Base-by-base conservation (phyloP, 257 asterid genomes). In the Buddleja alternifolia region DNA sequence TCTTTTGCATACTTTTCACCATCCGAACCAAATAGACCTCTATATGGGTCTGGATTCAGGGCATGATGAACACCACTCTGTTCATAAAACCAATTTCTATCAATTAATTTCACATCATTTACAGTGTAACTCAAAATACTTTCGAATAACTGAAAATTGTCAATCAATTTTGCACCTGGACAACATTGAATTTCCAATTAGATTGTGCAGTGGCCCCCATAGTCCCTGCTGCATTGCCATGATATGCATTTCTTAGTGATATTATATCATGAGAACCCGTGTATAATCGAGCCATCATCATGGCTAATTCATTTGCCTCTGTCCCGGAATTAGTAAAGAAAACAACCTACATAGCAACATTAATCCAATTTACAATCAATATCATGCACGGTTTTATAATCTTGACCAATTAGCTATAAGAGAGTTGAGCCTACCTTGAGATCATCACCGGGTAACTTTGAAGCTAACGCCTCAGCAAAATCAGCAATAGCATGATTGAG, bases 61-160 rank as follows among this genome's bases (percentile, higher is more conserved):
- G 94, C 96, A 75, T 89, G 94, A 65, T 86, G 96, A 46, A 89
- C 81, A 57, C 94, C 96, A 59, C 78, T 86, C 96, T 89, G 86
- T 69, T 70, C 8, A 34, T 25, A 39, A 24, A 12, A 32, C 11
- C 32, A 68, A 74, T 11, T 29, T 29, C 5, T 29, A 29, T 29
- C 34, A 5, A 29, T 25, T 23, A 24, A 21, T 7, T 6, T 62
- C 7, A 62, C 39, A 41, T 41, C 20, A 41, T 16, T 58, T 9
- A 1, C 7, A 6, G 21, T 29, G 25, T 24, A 3, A 25, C 14
- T 48, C 19, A 50, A 32, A 53, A 29, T 16, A 37, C 50, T 21
- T 29, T n/a, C 23, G 10, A 16, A 17, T 15, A 24, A 64, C 11
- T 14, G 11, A 11, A 2, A 25, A 4, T 36, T 39, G 36, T 14